Conservation (phyloP, 805 yeast species). For the Barnettozyma populi region DNA sequence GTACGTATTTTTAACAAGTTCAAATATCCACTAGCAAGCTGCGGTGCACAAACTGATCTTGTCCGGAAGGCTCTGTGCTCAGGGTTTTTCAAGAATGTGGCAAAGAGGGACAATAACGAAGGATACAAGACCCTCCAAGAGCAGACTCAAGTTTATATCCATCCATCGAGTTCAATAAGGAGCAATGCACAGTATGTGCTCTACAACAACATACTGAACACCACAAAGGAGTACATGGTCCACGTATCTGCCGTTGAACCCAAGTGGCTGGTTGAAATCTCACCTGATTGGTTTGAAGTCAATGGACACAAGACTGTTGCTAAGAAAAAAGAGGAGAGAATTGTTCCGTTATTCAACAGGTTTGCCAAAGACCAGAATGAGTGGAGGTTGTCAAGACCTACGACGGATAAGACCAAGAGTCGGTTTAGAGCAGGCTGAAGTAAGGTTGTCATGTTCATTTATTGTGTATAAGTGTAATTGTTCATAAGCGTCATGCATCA, state of each 20-base stretch:
- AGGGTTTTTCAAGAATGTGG: conserved; percentile 64
- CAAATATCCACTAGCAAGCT: conserved; percentile 39
- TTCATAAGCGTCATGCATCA: not conserved
- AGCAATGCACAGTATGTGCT: conserved; percentile 71
- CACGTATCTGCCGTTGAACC: conserved; percentile 81
- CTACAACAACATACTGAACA: conserved; percentile 75
- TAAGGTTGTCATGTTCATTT: too few species aligned
- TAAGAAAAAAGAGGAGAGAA: conserved; percentile 12
- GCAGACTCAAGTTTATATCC: conserved; percentile 69
- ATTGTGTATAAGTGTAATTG: not conserved
- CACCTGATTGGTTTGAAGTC: conserved; percentile 10
- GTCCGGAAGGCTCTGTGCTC: conserved; percentile 59
- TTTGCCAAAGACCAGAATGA: conserved; percentile 9
- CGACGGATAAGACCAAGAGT: conserved; percentile 4
- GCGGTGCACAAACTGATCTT: conserved; percentile 50
- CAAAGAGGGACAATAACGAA: conserved; percentile 65
- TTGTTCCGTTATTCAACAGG: conserved; percentile 11
- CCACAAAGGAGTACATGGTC: conserved; percentile 89
- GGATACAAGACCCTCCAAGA: conserved; percentile 69
- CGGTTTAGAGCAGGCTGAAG: conserved; percentile 6
- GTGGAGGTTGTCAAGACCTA: conserved; percentile 10
- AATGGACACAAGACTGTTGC: conserved; percentile 13
- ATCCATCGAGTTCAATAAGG: conserved; percentile 78
- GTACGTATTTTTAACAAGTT: conserved; percentile 47
- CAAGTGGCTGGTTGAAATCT: conserved; percentile 48